Evolutionary conservation across 495 filamentous ascomycete species (phyloP), one percentile per base, ranked within the genome.

Genomic region (Xylaria venustula): DNA sequence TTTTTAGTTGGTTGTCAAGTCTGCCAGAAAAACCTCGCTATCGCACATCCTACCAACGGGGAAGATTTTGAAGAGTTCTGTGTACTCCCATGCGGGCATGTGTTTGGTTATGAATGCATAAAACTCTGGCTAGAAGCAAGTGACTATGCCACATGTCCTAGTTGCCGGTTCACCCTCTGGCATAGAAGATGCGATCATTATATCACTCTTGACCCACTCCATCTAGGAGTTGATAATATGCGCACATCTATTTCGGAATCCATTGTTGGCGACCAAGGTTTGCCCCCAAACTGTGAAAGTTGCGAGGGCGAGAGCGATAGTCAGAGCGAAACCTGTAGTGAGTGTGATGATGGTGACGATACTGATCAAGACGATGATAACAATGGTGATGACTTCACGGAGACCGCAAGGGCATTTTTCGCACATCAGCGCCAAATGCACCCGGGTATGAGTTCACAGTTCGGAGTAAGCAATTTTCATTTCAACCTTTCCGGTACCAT

Each of bases 81-180:
- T 2, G 26, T 60, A 7, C 7, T 60, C 11, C 58, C 58, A 0
- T 60, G 58, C 15, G 58, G 58, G 0, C 58, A 60, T 6, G 49
- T 40, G 0, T 32, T 60, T 2, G 58, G 58, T 0, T 25, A 34
- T 2, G 17, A 52, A 0, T 51, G 47, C 4, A 19, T 12, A 0
- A 4, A 8, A 0, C 8, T 0, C 0, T 59, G 56, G 56, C 0
- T 41, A 1, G 3, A 3, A 6, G 14, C 8, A 14, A 1, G 1
- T 0, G 22, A 11, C 0, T 17, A 12, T 15, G 30, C 19, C 2
- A 26, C 3, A 19, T 54, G 51, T 3, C 51, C 51, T 1, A n/a
- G 19, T 0, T 54, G 51, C 12, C 36, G 51, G 4, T 9, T 4
- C 5, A 2, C 30, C 7, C 37, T 54, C 8, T 30, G 19, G 1